Conservation (phyloP, 164 flowering plant genomes). For the Buxus sempervirens region DNA sequence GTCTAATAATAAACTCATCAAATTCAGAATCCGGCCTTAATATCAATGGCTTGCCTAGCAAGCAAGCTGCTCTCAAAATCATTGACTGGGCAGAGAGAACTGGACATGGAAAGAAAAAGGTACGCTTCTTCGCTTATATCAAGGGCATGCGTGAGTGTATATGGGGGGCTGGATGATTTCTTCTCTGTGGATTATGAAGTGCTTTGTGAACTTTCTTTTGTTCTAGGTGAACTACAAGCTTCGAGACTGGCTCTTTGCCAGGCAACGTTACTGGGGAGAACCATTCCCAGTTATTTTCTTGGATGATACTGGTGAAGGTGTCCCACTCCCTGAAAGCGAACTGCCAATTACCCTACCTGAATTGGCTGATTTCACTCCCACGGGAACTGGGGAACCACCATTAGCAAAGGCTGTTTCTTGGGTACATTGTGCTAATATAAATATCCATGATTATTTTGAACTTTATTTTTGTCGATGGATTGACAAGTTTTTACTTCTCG, state of each 20-base stretch:
- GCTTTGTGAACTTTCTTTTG: slow-evolving; percentile 3
- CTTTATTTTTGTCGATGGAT: not conserved
- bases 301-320: slow-evolving; percentile 59
- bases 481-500: not conserved
- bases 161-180: not conserved
- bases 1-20: slow-evolving; percentile 69
- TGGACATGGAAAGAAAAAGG: slow-evolving; percentile 84
- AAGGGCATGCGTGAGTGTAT: not conserved
- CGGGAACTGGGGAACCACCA: slow-evolving; percentile 98
- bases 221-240: slow-evolving; percentile 85
- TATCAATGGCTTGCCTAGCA: slow-evolving; percentile 69
- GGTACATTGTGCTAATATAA: slow-evolving; percentile 39
- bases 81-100: slow-evolving; percentile 80
- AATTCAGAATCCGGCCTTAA: slow-evolving; percentile 50
- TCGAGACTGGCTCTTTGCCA: slow-evolving; percentile 98
- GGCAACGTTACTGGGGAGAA: slow-evolving; percentile 99
- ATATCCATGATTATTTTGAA: not conserved
- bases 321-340: slow-evolving; percentile 72
- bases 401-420: slow-evolving; percentile 80
- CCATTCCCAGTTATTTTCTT: slow-evolving; percentile 85
- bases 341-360: slow-evolving; percentile 87
- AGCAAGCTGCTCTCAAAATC: slow-evolving; percentile 67
- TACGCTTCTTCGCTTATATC: slow-evolving; percentile 17
- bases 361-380: slow-evolving; percentile 95
- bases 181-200: not conserved